Conservation (phyloP, 2,329 filamentous ascomycete species). For the Colletotrichum melonis region DNA sequence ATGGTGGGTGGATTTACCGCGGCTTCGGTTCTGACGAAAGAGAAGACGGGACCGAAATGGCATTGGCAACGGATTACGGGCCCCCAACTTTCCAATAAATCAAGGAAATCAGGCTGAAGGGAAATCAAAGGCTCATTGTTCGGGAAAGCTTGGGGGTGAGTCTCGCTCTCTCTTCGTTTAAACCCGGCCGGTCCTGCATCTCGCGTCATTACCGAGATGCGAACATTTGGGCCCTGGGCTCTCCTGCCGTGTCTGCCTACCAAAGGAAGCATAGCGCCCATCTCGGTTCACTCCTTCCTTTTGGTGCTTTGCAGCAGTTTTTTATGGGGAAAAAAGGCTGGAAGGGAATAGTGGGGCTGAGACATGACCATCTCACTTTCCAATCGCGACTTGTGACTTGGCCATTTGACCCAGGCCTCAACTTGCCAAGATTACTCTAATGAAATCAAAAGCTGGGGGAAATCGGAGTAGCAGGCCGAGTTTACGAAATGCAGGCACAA, state of each 20-base stretch:
- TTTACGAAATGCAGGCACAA: background rate
- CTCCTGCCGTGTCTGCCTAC: background rate
- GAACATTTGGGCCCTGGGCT: background rate
- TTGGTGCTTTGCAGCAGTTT: background rate
- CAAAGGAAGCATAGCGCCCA: background rate
- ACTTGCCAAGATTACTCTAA: constrained; percentile 3
- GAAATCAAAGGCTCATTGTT: background rate
- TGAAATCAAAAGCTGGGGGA: background rate
- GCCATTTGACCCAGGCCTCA: background rate
- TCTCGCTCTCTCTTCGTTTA: background rate
- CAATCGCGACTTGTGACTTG: too few relatives aligned
- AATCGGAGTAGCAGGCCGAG: background rate
- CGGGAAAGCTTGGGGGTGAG: background rate
- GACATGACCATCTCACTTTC: background rate
- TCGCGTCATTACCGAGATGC: constrained; percentile 15
- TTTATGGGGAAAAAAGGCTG: background rate
- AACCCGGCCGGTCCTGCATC: constrained; percentile 9
- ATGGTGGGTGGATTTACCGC: background rate
- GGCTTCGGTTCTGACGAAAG: background rate
- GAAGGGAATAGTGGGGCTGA: background rate
- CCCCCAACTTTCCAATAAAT: background rate
- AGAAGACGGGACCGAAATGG: constrained; percentile 9
- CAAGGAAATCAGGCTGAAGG: background rate
- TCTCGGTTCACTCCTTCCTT: background rate
- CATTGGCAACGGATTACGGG: background rate